Percentiles rank a stretch among this genome's conserved stretches.
These are phyloP conservation scores for Aspergillus puulaauensis DNA, from an alignment of 2,329 filamentous ascomycete genomes.

Conservation along the genomic window DNA sequence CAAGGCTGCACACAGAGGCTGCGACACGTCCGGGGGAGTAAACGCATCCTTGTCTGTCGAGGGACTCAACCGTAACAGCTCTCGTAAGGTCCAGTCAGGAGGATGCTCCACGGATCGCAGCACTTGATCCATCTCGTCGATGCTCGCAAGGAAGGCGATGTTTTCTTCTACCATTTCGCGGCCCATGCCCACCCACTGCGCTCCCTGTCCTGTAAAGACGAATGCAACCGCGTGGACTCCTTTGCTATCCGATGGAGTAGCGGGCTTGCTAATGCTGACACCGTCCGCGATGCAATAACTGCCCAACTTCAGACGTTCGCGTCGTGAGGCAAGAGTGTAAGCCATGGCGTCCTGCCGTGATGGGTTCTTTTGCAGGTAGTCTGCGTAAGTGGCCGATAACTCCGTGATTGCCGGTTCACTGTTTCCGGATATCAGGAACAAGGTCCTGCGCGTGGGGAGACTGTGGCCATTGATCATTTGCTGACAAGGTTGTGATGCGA, in stretches of 20 bases:
- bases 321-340: slow-evolving; percentile 6
- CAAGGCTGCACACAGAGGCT: too few species aligned
- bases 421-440: neutral
- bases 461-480: neutral
- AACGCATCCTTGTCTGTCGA: too few species aligned
- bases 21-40: too few species aligned
- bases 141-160: neutral
- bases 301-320: neutral
- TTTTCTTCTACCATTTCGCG: neutral
- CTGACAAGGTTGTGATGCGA: neutral
- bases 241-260: neutral
- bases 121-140: neutral
- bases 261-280: neutral
- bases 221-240: slow-evolving; percentile 4
- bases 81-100: too few species aligned
- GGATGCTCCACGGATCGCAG: neutral
- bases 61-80: too few species aligned
- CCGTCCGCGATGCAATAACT: slow-evolving; percentile 1
- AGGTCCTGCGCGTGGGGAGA: neutral
- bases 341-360: neutral
- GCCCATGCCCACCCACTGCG: slow-evolving; percentile 23
- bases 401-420: neutral
- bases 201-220: slow-evolving; percentile 28
- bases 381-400: neutral
- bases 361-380: neutral